Evolutionary conservation across 139 green algal genomes (phyloP), one percentile per base, ranked within the genome.

Genomic region (Asterochloris erici): DNA sequence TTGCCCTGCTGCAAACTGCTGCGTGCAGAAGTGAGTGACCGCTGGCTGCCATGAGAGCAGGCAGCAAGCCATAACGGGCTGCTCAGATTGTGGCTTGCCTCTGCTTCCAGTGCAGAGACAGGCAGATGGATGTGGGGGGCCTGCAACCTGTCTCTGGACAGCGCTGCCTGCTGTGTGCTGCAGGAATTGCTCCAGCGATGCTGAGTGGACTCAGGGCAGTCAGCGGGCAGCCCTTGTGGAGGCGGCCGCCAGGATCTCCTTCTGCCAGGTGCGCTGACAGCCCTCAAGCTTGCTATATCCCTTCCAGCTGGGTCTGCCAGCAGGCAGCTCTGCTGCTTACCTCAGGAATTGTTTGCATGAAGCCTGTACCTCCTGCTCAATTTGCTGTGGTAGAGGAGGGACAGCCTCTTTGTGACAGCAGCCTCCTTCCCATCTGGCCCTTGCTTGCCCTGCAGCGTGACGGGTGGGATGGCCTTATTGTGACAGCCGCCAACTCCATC

Each of bases 111-210:
- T 54, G 38, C 38, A 54, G 38, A 10, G 38, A 54, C 38, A 6
- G 38, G 38, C 38, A 54, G 6, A 2, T 54, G 6, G 38, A 54
- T 54, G 38, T 54, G 38, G 38, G 38, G 38, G 38, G 38, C 6
- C 38, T 54, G 2, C 38, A 54, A 6, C 2, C 6, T 54, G 38
- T 54, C 4, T 54, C 38, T 54, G 38, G 6, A 54, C 2, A 10
- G 21, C 17, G 10, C 1, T 76, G 70, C 24, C n/a, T 76, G 70
- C n/a, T 61, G 38, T 10, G 38, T 54, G 4, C 38, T 29, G 71
- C 80, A 84, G 91, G 76, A 86, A 93, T 54, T 91, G 87, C 60
- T 98, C 95, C 82, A 88, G 89, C 9, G 96, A 98, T 74, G 83
- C 76, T 23, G 85, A 76, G 16, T 98, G 94, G 93, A 91, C 68